phyloP scores from a whole-genome alignment of 2,329 filamentous ascomycete genomes.

The Trichoderma cornu-damae region DNA sequence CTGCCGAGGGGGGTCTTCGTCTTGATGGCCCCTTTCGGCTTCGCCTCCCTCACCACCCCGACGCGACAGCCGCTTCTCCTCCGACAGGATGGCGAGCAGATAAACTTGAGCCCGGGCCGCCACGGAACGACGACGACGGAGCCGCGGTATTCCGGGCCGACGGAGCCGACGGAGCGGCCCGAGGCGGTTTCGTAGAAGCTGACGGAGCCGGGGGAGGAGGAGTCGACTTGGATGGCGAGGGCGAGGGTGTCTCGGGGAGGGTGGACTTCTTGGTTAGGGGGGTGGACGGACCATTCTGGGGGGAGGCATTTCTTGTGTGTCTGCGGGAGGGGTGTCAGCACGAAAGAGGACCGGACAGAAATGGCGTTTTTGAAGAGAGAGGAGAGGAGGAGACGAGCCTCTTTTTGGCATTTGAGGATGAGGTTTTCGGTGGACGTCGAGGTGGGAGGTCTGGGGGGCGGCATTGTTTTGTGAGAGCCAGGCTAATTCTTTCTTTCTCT shows the following conservation, averaged over 20 bases:
- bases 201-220: neutral
- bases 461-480: too few species aligned
- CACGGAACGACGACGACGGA: conserved; percentile 13
- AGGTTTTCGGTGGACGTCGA: conserved; percentile 11
- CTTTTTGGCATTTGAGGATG: conserved; percentile 14
- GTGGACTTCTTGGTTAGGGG: neutral
- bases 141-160: conserved; percentile 13
- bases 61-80: conserved; percentile 1
- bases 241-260: conserved; percentile 6
- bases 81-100: neutral
- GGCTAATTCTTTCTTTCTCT: too few species aligned
- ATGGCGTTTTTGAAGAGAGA: neutral
- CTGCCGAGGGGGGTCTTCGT: neutral
- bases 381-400: neutral
- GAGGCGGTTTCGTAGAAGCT: neutral
- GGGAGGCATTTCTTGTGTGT: conserved; percentile 8
- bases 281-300: conserved; percentile 9
- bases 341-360: neutral
- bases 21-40: neutral
- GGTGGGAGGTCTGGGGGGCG: neutral
- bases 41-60: neutral
- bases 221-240: conserved; percentile 13
- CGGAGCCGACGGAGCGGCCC: conserved; percentile 9
- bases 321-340: neutral
- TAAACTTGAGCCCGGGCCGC: conserved; percentile 4